Conservation (phyloP, 2,329 filamentous ascomycete genomes). For the Ambrosiella xylebori region DNA sequence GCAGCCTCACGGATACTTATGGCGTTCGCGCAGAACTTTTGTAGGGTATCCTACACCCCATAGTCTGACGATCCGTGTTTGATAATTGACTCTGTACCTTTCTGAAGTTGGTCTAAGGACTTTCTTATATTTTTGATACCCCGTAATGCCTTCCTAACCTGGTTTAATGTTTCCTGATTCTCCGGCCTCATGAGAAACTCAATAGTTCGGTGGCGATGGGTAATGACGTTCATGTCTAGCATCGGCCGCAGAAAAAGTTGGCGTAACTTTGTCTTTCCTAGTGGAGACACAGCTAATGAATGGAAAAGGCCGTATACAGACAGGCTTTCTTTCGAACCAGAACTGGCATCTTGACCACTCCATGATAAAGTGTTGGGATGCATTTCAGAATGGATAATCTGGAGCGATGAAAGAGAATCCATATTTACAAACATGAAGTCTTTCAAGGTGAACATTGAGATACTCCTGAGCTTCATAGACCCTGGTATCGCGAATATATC, state of each 20-base stretch:
- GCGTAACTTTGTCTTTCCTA: conserved; percentile 59
- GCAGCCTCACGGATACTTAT: conserved; percentile 7
- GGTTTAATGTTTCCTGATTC: conserved; percentile 40
- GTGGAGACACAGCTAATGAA: conserved; percentile 54
- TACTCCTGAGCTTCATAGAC: conserved; percentile 38
- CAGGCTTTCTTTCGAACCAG: conserved; percentile 58
- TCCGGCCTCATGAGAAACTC: conserved; percentile 47
- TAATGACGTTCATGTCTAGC: conserved; percentile 48
- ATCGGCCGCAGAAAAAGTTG: conserved; percentile 69
- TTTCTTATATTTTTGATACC: conserved; percentile 61
- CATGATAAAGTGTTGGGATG: conserved; percentile 59
- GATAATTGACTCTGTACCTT: conserved; percentile 48
- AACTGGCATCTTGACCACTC: conserved; percentile 18
- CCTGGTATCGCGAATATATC: background rate
- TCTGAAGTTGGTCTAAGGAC: conserved; percentile 52
- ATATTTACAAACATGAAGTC: conserved; percentile 59
- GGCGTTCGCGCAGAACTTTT: conserved; percentile 9
- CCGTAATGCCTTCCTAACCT: conserved; percentile 43
- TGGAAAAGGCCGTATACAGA: conserved; percentile 76
- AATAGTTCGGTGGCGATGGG: conserved; percentile 54
- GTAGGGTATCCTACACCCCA: conserved; percentile 43
- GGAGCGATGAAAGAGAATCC: conserved; percentile 66
- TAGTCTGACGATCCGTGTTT: conserved; percentile 36
- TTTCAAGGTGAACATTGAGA: conserved; percentile 60
- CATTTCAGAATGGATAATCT: conserved; percentile 67